These are phyloP conservation scores for Stereum hirsutum DNA, from an alignment of 1,284 basidiomycete genomes.

Conservation along the genomic window DNA sequence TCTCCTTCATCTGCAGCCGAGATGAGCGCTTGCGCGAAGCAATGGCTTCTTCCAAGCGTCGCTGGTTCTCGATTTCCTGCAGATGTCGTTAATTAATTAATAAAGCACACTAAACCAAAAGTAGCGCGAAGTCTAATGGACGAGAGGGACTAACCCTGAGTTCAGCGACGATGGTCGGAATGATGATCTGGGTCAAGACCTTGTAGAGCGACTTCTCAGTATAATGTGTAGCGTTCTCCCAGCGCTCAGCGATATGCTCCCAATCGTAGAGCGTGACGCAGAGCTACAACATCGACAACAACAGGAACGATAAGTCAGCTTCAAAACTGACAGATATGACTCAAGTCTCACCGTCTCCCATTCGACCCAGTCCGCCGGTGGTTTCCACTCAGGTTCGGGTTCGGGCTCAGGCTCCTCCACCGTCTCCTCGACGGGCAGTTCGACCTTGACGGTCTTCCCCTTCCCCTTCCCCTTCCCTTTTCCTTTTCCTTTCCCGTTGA, in stretches of 20 bases:
- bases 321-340: background rate
- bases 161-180: constrained; percentile 57
- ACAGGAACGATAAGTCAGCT: background rate
- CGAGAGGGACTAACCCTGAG: constrained; percentile 37
- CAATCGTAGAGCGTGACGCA: constrained; percentile 76
- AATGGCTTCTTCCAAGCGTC: constrained; percentile 57
- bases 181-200: constrained; percentile 51
- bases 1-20: constrained; percentile 69
- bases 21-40: constrained; percentile 78
- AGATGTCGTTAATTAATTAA: constrained; percentile 3
- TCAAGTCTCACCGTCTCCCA: constrained; percentile 69
- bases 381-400: constrained; percentile 12
- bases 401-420: constrained; percentile 13
- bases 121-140: constrained; percentile 1
- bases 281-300: constrained; percentile 38
- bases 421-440: constrained; percentile 15
- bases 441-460: constrained; percentile 1
- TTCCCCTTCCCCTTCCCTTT: constrained; percentile 2
- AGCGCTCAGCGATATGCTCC: constrained; percentile 65
- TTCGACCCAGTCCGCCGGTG: constrained; percentile 55
- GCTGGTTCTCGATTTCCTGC: constrained; percentile 57
- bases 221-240: constrained; percentile 69
- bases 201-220: constrained; percentile 73
- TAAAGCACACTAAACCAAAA: background rate
- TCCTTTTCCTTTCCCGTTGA: constrained; percentile 5